Conservation (phyloP, 345 rosid species). For the Citrus maxima region DNA sequence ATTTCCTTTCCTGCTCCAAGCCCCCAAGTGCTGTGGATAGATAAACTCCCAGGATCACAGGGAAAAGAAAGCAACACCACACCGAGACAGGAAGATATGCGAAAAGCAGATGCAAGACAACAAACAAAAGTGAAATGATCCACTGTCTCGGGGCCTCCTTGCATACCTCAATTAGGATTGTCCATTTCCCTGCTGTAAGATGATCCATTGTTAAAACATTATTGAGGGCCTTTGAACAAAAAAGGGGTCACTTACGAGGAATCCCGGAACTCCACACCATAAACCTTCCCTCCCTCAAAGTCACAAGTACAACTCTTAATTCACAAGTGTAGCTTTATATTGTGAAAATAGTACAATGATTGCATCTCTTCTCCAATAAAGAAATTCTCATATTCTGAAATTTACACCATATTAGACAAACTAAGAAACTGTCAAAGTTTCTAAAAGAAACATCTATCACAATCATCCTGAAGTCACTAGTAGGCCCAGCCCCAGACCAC, state of each 20-base stretch:
- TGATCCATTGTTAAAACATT: conserved; percentile 47
- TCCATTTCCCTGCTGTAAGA: conserved; percentile 60
- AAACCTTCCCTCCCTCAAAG: conserved; percentile 23
- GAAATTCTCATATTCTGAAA: background rate
- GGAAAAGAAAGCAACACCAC: conserved; percentile 38
- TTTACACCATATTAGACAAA: background rate
- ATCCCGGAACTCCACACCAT: conserved; percentile 30
- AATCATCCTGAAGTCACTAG: background rate
- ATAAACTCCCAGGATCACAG: conserved; percentile 26
- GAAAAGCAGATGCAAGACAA: conserved; percentile 30
- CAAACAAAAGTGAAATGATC: conserved; percentile 28
- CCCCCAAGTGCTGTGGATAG: conserved; percentile 37
- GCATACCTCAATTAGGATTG: conserved; percentile 42
- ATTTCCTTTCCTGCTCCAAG: conserved; percentile 39
- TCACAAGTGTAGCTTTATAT: conserved; percentile 3
- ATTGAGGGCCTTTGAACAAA: conserved; percentile 34
- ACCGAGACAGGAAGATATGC: conserved; percentile 49
- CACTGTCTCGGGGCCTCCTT: conserved; percentile 56
- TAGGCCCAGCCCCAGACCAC: background rate
- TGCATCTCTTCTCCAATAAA: conserved; percentile 1
- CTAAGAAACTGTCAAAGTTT: background rate
- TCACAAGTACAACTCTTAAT: conserved; percentile 23
- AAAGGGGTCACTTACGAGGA: conserved; percentile 34
- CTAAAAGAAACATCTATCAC: background rate
- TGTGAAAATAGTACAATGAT: background rate